Evolutionary conservation across 164 flowering plant genomes (phyloP).

Genomic region (Berberis vulgaris): DNA sequence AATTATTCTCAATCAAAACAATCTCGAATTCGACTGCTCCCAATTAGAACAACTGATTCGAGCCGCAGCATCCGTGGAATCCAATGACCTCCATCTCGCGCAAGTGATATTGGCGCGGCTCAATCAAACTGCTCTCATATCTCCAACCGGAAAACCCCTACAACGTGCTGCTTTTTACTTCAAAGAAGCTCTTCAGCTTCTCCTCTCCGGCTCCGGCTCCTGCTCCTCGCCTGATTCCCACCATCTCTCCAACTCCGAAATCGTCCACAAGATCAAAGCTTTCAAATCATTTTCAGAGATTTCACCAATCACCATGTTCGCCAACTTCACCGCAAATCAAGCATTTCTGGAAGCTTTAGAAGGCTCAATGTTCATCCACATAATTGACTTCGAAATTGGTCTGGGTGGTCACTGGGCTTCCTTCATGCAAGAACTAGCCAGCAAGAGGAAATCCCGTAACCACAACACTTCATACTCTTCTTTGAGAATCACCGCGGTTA

Average conservation of each 20-base stretch:
- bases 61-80: constrained; percentile 64
- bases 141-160: constrained; percentile 59
- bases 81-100: constrained; percentile 56
- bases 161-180: constrained; percentile 80
- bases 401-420: constrained; percentile 91
- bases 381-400: constrained; percentile 81
- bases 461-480: constrained; percentile 10
- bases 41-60: constrained; percentile 55
- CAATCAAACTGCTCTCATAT: constrained; percentile 45
- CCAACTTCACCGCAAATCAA: constrained; percentile 82
- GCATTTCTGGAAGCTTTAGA: constrained; percentile 67
- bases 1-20: not conserved
- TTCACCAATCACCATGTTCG: constrained; percentile 73
- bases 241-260: constrained; percentile 31
- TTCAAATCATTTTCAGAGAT: constrained; percentile 54
- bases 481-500: constrained; percentile 61
- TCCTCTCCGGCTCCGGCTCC: constrained; percentile 39
- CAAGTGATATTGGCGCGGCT: constrained; percentile 78
- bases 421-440: constrained; percentile 64
- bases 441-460: constrained; percentile 24
- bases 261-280: constrained; percentile 56
- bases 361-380: constrained; percentile 42
- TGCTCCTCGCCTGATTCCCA: not conserved
- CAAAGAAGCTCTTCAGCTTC: constrained; percentile 71
- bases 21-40: constrained; percentile 32